Evolutionary conservation across 2,329 filamentous ascomycete species (phyloP).

Genomic region (Neophaeococcomyces mojaviensis): DNA sequence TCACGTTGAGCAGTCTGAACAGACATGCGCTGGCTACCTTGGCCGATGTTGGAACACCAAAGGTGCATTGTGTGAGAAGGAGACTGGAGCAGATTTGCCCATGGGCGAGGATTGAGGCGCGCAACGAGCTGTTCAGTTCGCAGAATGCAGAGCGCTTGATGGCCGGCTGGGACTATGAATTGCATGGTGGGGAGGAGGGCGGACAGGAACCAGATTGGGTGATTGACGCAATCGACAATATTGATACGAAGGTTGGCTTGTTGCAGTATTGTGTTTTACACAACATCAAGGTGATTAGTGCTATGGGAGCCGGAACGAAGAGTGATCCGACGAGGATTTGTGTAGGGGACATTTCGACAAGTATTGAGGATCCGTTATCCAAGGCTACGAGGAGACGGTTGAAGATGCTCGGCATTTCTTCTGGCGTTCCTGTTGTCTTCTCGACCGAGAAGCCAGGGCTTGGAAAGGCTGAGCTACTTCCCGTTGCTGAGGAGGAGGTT

Average conservation of each 20-base stretch:
- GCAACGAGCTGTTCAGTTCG: constrained; percentile 73
- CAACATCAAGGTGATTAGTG: constrained; percentile 74
- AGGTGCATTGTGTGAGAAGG: constrained; percentile 75
- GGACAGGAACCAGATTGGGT: constrained; percentile 67
- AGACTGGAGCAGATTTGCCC: constrained; percentile 79
- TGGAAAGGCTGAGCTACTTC: constrained; percentile 83
- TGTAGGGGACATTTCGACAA: constrained; percentile 83
- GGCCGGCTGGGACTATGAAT: constrained; percentile 51
- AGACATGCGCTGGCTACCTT: constrained; percentile 92
- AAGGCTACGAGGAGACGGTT: constrained; percentile 73
- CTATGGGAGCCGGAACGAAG: constrained; percentile 96
- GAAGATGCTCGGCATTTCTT: constrained; percentile 67
- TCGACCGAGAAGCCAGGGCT: constrained; percentile 84
- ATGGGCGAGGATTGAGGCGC: constrained; percentile 83
- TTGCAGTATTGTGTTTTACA: constrained; percentile 79
- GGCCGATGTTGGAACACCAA: constrained; percentile 85
- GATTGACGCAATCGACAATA: constrained; percentile 98
- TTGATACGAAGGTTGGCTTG: constrained; percentile 88
- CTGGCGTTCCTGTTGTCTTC: constrained; percentile 85
- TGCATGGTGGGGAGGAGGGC: constrained; percentile 41
- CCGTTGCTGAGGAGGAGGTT: constrained; percentile 81
- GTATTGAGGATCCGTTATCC: constrained; percentile 81
- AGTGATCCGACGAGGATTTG: constrained; percentile 75
- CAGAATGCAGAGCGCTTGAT: constrained; percentile 60
- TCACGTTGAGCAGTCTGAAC: constrained; percentile 88